Base-by-base conservation (phyloP, 495 filamentous ascomycete species). In the Hyaloscypha finlandica region DNA sequence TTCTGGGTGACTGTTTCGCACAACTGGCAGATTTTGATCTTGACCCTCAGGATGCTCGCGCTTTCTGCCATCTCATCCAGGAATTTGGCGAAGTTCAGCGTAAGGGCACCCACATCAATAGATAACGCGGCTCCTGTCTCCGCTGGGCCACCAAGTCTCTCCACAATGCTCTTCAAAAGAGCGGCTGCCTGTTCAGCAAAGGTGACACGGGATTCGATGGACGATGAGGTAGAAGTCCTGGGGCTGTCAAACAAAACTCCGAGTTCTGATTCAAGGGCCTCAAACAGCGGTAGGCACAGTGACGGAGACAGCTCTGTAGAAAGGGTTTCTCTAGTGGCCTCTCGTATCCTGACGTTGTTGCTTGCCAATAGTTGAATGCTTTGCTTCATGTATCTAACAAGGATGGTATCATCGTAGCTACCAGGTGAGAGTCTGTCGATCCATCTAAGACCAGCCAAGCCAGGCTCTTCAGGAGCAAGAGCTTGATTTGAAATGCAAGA, bases 141-240 rank as follows among this genome's bases (percentile, higher is more conserved):
- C 4, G 85, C 81, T 19, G 85, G 80, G 0, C 83, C 84, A 48
- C 87, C 84, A 32, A 88, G 71, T 42, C 85, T 79, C 65, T 89
- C 86, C 16, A 89, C 84, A 59, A 89, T 81, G 4, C 82, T 82
- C 69, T 84, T 87, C 54, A 89, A 72, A 32, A 89, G 78, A 4
- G 85, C 82, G 12, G 87, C 84, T 6, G 85, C 84, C 71, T 89
- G 87, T 72, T 89, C 87, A 9, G 85, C 85, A 73, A 89, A 89
- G 19, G 88, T 77, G 35, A 87, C 84, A 66, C 86, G 80, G 57
- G 80, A 80, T 60, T 88, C 86, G 19, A 83, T 83, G 25, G 82
- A 85, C 68, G 77, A 81, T 63, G 79, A 81, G 54, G 78, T 75
- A 31, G 77, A 74, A 63, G 82, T 80, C 1, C 84, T 78, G 12